Evolutionary conservation across 2,329 filamentous ascomycete species (phyloP).

Genomic region (Colletotrichum australisinense): DNA sequence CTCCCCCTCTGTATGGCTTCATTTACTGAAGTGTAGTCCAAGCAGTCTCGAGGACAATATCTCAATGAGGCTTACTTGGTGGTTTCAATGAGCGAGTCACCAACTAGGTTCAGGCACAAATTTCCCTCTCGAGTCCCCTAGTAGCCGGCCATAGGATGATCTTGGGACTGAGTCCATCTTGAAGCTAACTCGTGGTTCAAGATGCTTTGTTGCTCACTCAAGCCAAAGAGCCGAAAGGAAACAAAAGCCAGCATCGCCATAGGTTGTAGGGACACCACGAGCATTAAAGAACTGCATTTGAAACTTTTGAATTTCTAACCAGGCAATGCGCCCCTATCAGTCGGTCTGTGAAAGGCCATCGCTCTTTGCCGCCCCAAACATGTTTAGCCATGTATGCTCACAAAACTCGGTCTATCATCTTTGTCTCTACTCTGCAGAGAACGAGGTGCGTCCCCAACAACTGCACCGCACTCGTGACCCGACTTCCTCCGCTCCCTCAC

Average conservation of each 20-base stretch:
- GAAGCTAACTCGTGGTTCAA: too few species aligned
- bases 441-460: neutral
- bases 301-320: constrained; percentile 2
- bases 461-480: neutral
- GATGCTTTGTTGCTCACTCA: neutral
- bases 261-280: neutral
- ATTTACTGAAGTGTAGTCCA: too few species aligned
- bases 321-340: neutral
- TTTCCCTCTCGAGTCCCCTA: too few species aligned
- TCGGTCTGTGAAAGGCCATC: neutral
- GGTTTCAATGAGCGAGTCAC: too few species aligned
- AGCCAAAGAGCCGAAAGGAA: neutral
- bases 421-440: constrained; percentile 1
- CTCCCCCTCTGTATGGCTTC: neutral
- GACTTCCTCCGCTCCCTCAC: neutral
- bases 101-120: too few species aligned
- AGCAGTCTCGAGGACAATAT: too few species aligned
- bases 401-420: constrained; percentile 3
- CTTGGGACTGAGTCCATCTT: too few species aligned
- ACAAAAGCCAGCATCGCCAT: neutral
- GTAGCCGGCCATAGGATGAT: too few species aligned
- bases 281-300: neutral
- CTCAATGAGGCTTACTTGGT: too few species aligned
- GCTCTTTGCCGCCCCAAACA: neutral
- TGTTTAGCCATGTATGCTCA: neutral